These are phyloP conservation scores for Vachellia pachyceras DNA, from an alignment of 306 rosid genomes.

Conservation along the genomic window DNA sequence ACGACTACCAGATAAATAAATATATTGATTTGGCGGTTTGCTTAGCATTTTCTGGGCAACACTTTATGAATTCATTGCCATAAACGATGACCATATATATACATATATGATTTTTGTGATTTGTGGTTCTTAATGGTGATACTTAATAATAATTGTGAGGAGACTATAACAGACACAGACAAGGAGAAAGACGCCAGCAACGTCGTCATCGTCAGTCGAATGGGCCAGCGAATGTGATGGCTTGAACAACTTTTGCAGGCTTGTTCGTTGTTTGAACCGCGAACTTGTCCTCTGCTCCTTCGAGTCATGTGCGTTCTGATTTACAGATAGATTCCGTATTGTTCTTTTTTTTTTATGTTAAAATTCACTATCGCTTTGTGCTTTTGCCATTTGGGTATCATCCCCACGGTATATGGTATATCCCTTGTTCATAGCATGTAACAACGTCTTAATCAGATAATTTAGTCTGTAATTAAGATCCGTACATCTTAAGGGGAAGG, in stretches of 20 bases:
- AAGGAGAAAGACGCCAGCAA: constrained; percentile 14
- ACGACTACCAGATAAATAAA: not conserved
- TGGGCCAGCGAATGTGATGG: not conserved
- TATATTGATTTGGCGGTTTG: not conserved
- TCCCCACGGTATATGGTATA: not conserved
- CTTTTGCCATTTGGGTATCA: too few species aligned
- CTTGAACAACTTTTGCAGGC: not conserved
- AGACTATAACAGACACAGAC: not conserved
- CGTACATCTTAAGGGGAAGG: not conserved
- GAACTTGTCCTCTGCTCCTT: not conserved
- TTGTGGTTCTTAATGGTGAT: not conserved
- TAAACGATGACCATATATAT: not conserved
- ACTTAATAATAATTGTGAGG: not conserved
- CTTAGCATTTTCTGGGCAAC: not conserved
- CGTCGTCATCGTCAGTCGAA: not conserved
- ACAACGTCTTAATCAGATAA: not conserved
- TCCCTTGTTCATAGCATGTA: not conserved
- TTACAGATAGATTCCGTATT: not conserved
- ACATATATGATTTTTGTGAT: not conserved
- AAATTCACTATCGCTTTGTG: not conserved
- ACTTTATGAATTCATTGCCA: too few species aligned
- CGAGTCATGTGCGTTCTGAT: not conserved
- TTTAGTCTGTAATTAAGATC: not conserved
- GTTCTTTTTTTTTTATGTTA: not conserved
- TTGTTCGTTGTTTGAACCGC: not conserved